phyloP scores from a whole-genome alignment of 2,329 filamentous ascomycete genomes.

The Clarireedia sp. region DNA sequence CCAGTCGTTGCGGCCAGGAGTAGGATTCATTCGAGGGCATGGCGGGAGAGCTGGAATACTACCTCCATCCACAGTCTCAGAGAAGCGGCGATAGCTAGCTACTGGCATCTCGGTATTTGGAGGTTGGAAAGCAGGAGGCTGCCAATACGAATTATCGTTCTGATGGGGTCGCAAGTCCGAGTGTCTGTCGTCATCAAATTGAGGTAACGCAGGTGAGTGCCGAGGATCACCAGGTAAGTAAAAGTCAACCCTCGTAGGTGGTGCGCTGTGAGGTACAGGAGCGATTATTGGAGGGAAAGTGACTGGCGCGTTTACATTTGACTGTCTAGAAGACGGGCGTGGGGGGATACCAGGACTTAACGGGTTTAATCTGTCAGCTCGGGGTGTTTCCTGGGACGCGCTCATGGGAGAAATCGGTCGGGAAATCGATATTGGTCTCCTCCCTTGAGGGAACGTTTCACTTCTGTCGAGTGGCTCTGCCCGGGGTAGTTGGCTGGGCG shows the following conservation, averaged over 20 bases:
- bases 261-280: conserved; percentile 9
- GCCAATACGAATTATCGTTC: conserved; percentile 32
- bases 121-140: conserved; percentile 39
- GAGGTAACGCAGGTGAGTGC: conserved; percentile 13
- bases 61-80: conserved; percentile 42
- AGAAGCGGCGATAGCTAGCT: conserved; percentile 45
- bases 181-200: conserved; percentile 14
- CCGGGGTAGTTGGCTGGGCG: conserved; percentile 21
- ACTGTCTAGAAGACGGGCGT: conserved; percentile 17
- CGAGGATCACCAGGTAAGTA: conserved; percentile 17
- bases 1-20: conserved; percentile 67
- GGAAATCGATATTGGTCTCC: conserved; percentile 14
- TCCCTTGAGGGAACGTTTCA: conserved; percentile 21
- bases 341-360: conserved; percentile 12
- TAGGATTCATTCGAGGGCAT: conserved; percentile 59
- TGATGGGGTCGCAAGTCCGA: conserved; percentile 9
- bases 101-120: conserved; percentile 33
- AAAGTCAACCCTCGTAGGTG: conserved; percentile 17
- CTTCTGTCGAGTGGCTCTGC: conserved; percentile 21
- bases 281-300: conserved; percentile 9
- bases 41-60: conserved; percentile 47
- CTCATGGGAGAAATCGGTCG: conserved; percentile 24
- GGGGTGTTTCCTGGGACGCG: conserved; percentile 12
- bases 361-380: conserved; percentile 20
- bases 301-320: conserved; percentile 6